phyloP scores from a whole-genome alignment of 2,329 filamentous ascomycete species.

The Fusarium sarcochroum region DNA sequence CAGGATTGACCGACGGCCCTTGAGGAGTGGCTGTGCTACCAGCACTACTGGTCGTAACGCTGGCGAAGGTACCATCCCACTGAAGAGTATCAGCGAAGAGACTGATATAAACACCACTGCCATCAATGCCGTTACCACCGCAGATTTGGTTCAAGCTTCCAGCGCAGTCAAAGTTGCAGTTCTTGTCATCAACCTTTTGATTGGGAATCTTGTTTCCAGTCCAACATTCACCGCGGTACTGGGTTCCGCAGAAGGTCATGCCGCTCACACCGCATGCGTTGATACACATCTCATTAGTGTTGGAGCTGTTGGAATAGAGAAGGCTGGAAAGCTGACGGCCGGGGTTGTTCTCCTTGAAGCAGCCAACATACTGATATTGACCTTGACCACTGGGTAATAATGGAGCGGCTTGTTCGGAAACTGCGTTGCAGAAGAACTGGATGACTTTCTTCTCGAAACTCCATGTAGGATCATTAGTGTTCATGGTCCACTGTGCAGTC shows the following conservation, averaged over 20 bases:
- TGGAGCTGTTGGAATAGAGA: constrained; percentile 57
- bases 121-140: constrained; percentile 62
- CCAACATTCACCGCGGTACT: constrained; percentile 69
- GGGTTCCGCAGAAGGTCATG: constrained; percentile 62
- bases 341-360: constrained; percentile 70
- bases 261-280: constrained; percentile 55
- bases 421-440: constrained; percentile 65
- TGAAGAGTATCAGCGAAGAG: constrained; percentile 59
- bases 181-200: constrained; percentile 58
- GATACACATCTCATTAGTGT: constrained; percentile 63
- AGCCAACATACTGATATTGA: constrained; percentile 67
- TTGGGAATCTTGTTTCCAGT: constrained; percentile 63
- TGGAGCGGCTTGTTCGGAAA: constrained; percentile 67
- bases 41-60: neutral
- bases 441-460: constrained; percentile 64
- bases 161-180: constrained; percentile 67
- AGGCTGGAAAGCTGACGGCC: constrained; percentile 63
- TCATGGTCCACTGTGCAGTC: constrained; percentile 68
- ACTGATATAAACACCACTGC: constrained; percentile 61
- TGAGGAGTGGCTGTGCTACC: constrained; percentile 23
- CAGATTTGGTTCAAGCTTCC: constrained; percentile 66
- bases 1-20: constrained; percentile 54
- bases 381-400: constrained; percentile 60
- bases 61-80: constrained; percentile 37
- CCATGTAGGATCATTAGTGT: constrained; percentile 66